phyloP scores from a whole-genome alignment of 495 filamentous ascomycete genomes.

The Clohesyomyces aquaticus region DNA sequence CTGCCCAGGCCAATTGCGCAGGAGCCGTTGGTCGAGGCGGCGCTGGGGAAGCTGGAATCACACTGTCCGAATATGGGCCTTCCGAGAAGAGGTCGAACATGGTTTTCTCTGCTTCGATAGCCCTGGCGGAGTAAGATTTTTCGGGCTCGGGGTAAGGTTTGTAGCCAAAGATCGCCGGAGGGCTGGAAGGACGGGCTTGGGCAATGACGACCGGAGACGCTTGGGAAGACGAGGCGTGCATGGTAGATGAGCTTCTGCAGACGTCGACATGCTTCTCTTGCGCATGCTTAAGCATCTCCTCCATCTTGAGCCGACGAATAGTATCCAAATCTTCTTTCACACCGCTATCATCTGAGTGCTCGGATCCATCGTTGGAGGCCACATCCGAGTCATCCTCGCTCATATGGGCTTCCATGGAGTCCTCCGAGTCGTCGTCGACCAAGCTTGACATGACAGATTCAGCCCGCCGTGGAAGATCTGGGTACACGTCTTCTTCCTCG shows the following conservation, averaged over 20 bases:
- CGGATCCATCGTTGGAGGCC: not conserved
- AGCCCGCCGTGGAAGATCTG: too few relatives aligned
- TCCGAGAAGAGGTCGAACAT: not conserved
- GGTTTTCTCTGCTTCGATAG: not conserved
- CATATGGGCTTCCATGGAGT: not conserved
- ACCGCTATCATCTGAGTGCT: slow-evolving; percentile 2
- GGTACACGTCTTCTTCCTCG: too few relatives aligned
- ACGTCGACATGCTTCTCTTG: not conserved
- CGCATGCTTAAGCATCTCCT: not conserved
- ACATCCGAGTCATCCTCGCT: not conserved
- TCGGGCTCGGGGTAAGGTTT: not conserved
- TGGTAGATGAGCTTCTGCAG: not conserved
- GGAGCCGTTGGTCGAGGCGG: not conserved
- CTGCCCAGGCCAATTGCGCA: not conserved
- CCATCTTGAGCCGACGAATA: not conserved
- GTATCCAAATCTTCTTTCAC: not conserved
- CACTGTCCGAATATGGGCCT: not conserved
- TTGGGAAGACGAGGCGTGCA: not conserved
- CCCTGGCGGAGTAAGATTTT: too few relatives aligned
- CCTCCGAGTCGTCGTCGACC: too few relatives aligned
- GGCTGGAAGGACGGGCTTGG: not conserved
- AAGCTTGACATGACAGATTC: too few relatives aligned
- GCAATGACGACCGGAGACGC: not conserved
- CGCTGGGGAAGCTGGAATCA: not conserved
- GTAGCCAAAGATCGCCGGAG: not conserved